A percentile compares a stretch with the other conserved stretches of the same genome.
phyloP scores from a whole-genome alignment of 345 rosid species.

The Aquilaria sinensis region DNA sequence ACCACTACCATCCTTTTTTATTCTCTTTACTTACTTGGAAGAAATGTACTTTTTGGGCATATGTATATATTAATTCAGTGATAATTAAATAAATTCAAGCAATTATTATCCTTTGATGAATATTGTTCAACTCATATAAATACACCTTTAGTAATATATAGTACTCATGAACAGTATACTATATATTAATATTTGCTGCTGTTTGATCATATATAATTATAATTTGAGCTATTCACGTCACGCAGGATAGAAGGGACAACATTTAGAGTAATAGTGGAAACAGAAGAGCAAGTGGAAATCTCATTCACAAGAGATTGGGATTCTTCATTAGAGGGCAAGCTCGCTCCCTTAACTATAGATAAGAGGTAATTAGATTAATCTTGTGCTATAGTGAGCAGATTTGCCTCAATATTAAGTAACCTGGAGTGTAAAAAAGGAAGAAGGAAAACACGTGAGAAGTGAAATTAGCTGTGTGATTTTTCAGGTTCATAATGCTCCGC shows the following conservation, averaged over 20 bases:
- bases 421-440: no score
- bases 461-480: slow-evolving; percentile 5
- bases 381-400: background rate
- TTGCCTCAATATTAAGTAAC: background rate
- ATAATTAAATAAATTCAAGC: no score
- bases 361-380: slow-evolving; percentile 27
- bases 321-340: slow-evolving; percentile 25
- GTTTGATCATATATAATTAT: no score
- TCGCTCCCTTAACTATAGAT: slow-evolving; percentile 52
- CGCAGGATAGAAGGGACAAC: slow-evolving; percentile 42
- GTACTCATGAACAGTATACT: no score
- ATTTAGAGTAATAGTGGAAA: slow-evolving; percentile 40
- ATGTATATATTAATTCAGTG: no score
- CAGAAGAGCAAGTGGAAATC: slow-evolving; percentile 54
- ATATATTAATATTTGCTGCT: background rate
- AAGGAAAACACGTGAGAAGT: no score
- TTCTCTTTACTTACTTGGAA: background rate
- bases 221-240: background rate
- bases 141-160: no score
- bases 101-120: background rate
- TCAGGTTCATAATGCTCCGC: slow-evolving; percentile 73
- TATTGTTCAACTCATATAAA: background rate
- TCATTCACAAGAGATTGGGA: slow-evolving; percentile 50
- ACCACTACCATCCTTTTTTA: background rate
- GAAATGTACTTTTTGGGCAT: no score